phyloP scores from a whole-genome alignment of 106 monocot species.

The Hemerocallis citrina region DNA sequence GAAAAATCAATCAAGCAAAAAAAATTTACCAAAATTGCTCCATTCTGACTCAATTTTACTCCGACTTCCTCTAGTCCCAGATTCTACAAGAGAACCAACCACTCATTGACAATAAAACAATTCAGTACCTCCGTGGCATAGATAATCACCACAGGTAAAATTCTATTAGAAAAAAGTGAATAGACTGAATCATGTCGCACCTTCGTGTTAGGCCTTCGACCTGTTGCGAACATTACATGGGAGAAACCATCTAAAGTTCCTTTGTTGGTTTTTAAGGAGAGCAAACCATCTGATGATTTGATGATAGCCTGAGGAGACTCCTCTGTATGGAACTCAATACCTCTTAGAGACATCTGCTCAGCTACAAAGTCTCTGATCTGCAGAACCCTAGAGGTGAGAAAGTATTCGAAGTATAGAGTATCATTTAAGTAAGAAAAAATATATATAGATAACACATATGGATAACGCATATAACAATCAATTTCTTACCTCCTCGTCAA shows the following conservation, averaged over 20 bases:
- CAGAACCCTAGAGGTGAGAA: constrained; percentile 8
- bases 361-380: constrained; percentile 92
- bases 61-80: constrained; percentile 89
- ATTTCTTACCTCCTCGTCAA: constrained; percentile 84
- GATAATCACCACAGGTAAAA: not conserved
- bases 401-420: constrained; percentile 1
- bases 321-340: constrained; percentile 87
- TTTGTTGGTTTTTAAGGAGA: constrained; percentile 83
- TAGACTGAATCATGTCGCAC: constrained; percentile 14
- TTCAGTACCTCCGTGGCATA: not conserved
- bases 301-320: constrained; percentile 71
- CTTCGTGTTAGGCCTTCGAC: constrained; percentile 96
- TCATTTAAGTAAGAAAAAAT: not conserved
- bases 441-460: not conserved
- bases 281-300: constrained; percentile 66
- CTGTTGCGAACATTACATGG: constrained; percentile 98
- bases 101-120: not conserved
- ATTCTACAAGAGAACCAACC: constrained; percentile 41
- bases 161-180: not conserved
- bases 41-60: constrained; percentile 74
- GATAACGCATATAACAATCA: no score
- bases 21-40: constrained; percentile 80
- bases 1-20: not conserved
- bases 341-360: constrained; percentile 93
- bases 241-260: constrained; percentile 90